Evolutionary conservation across 805 yeast species (phyloP).

Genomic region (Lipomyces spencermartinsiae): DNA sequence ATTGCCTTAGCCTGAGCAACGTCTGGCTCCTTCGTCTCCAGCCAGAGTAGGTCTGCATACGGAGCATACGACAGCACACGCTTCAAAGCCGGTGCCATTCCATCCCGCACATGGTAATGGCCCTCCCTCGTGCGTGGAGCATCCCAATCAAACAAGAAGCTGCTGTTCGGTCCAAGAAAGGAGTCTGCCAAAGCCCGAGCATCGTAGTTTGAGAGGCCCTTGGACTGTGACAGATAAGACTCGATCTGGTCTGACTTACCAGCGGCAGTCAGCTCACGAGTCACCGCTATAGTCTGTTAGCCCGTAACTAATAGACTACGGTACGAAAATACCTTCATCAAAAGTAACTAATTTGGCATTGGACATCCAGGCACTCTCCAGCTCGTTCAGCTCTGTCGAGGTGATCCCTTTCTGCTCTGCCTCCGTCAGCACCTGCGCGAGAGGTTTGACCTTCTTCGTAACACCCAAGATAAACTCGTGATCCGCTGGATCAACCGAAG

Average conservation of each 20-base stretch:
- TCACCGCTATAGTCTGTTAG: constrained; percentile 17
- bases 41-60: constrained; percentile 65
- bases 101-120: constrained; percentile 56
- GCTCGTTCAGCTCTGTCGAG: constrained; percentile 46
- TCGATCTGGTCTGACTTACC: constrained; percentile 46
- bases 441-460: constrained; percentile 48
- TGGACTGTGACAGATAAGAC: constrained; percentile 41
- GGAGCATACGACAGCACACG: constrained; percentile 63
- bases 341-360: constrained; percentile 54
- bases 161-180: constrained; percentile 44
- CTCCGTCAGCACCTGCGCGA: constrained; percentile 53
- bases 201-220: constrained; percentile 43
- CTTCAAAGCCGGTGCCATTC: constrained; percentile 61
- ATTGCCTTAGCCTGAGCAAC: constrained; percentile 56
- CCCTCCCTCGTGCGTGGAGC: constrained; percentile 66
- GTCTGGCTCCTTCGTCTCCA: constrained; percentile 67
- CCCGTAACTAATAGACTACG: constrained; percentile 40
- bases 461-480: constrained; percentile 63
- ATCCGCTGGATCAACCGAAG: constrained; percentile 61
- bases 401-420: constrained; percentile 53
- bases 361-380: constrained; percentile 58
- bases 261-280: constrained; percentile 2
- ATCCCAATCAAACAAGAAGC: constrained; percentile 61
- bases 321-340: constrained; percentile 53
- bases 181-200: constrained; percentile 42